Evolutionary conservation across 177 flowering plant species (phyloP).

Genomic region (Vitis hybrid): DNA sequence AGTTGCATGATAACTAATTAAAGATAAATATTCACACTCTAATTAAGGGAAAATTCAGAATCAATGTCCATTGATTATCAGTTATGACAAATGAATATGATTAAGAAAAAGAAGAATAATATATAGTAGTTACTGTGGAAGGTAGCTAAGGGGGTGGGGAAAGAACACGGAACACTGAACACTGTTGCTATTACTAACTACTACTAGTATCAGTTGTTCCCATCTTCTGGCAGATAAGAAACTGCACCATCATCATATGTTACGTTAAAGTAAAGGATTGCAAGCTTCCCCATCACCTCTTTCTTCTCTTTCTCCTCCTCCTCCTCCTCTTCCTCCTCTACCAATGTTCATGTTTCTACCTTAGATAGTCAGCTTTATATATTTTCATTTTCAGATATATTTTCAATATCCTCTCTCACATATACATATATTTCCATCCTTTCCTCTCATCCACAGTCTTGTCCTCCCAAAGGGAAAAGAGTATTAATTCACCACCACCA

Average conservation of each 20-base stretch:
- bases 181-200: slow-evolving; percentile 8
- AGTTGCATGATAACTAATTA: too few species aligned
- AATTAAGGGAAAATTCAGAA: too few species aligned
- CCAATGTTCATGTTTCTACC: neutral
- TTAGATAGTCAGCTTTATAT: neutral
- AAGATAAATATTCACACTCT: too few species aligned
- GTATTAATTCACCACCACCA: neutral
- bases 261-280: slow-evolving; percentile 1
- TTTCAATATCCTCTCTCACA: neutral
- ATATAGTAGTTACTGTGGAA: too few species aligned
- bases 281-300: neutral
- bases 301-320: neutral
- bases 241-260: slow-evolving; percentile 10
- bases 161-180: neutral
- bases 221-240: slow-evolving; percentile 9
- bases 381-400: neutral
- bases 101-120: too few species aligned
- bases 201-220: slow-evolving; percentile 12
- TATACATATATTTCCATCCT: slow-evolving; percentile 1
- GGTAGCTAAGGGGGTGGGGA: too few species aligned
- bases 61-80: too few species aligned
- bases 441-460: neutral
- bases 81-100: too few species aligned
- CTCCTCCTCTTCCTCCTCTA: neutral
- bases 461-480: too few species aligned